Conservation (phyloP, 2,329 filamentous ascomycete species). For the Coniochaeta ligniaria region DNA sequence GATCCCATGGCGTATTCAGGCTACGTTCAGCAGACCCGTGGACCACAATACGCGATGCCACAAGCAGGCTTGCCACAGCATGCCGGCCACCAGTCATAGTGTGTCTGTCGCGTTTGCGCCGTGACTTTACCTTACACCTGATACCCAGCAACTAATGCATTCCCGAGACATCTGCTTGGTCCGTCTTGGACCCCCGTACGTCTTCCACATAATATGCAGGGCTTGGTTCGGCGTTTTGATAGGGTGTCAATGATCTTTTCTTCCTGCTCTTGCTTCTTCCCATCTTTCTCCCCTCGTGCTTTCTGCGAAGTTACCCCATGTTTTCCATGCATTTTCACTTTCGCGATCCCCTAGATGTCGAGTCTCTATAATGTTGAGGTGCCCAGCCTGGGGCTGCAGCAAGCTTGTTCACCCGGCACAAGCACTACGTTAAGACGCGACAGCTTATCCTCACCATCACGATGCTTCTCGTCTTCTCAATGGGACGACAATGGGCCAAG, state of each 20-base stretch:
- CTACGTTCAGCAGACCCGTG: constrained; percentile 70
- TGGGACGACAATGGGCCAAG: background rate
- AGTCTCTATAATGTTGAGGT: background rate
- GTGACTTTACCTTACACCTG: constrained; percentile 33
- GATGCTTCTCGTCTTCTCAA: background rate
- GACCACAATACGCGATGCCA: constrained; percentile 73
- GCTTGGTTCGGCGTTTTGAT: constrained; percentile 34
- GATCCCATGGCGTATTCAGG: constrained; percentile 77
- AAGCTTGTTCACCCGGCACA: background rate
- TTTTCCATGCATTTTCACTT: background rate
- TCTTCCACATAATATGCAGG: constrained; percentile 30
- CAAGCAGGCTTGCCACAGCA: constrained; percentile 75
- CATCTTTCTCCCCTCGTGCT: constrained; percentile 8
- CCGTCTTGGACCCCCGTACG: constrained; percentile 21
- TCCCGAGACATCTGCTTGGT: constrained; percentile 29
- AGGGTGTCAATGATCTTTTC: constrained; percentile 6
- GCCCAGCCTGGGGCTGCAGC: background rate
- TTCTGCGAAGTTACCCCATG: constrained; percentile 5
- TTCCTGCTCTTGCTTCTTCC: constrained; percentile 7
- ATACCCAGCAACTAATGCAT: constrained; percentile 55
- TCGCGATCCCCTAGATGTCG: background rate
- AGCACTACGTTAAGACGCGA: background rate
- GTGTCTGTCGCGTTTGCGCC: constrained; percentile 14
- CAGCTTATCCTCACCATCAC: background rate
- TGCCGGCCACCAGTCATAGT: constrained; percentile 71